phyloP scores from a whole-genome alignment of 768 basidiomycete genomes.

The Lentinus brumalis region DNA sequence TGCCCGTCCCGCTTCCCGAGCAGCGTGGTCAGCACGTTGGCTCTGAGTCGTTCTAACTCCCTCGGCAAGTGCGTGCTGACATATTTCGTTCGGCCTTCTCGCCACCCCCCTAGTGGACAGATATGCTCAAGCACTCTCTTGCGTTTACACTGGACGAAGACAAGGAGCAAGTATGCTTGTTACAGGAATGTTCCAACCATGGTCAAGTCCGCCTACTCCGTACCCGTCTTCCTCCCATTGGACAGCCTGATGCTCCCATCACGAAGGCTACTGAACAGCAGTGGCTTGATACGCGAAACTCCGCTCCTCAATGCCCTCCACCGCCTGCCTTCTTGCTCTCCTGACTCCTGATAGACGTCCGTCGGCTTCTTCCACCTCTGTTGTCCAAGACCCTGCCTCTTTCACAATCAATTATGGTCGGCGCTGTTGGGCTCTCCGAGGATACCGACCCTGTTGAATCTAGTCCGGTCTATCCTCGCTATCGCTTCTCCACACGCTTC shows the following conservation, averaged over 20 bases:
- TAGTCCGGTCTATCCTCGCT: slow-evolving; percentile 1
- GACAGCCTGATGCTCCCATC: background rate
- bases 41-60: slow-evolving; percentile 6
- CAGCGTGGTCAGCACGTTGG: slow-evolving; percentile 12
- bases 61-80: background rate
- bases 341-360: background rate
- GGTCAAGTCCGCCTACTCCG: background rate
- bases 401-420: background rate
- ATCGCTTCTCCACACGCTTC: background rate
- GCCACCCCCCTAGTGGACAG: background rate
- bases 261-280: background rate
- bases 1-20: slow-evolving; percentile 7
- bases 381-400: background rate
- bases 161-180: background rate
- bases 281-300: slow-evolving; percentile 1
- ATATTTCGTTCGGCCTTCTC: background rate
- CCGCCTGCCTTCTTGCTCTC: background rate
- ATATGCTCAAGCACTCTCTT: too few relatives aligned
- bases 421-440: background rate
- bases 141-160: background rate
- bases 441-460: background rate
- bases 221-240: background rate
- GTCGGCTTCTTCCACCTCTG: background rate
- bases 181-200: background rate
- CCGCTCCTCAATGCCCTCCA: background rate